Conservation (phyloP, 345 rosid species). For the Adansonia digitata region DNA sequence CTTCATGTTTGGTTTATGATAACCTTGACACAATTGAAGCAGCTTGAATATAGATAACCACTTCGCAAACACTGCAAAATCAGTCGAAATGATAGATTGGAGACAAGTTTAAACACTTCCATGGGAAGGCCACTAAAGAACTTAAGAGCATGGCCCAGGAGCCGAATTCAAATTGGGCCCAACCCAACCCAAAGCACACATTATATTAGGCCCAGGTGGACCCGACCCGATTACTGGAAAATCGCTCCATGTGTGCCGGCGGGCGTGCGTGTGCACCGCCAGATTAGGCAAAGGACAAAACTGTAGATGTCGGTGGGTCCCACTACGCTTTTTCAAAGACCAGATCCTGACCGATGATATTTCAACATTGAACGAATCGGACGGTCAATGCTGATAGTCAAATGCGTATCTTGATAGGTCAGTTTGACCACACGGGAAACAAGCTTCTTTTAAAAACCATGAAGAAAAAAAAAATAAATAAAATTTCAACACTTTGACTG, state of each 20-base stretch:
- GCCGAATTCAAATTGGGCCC: neutral
- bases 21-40: too few relatives aligned
- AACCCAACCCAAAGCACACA: neutral
- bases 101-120: too few relatives aligned
- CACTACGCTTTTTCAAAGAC: neutral
- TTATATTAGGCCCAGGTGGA: too few relatives aligned
- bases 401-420: constrained; percentile 37
- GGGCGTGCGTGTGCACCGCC: too few relatives aligned
- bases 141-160: too few relatives aligned
- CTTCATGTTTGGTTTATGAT: too few relatives aligned
- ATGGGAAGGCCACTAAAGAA: too few relatives aligned
- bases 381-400: constrained; percentile 33
- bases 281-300: constrained; percentile 8
- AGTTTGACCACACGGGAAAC: constrained; percentile 46
- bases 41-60: too few relatives aligned
- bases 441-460: constrained; percentile 16
- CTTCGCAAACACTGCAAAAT: too few relatives aligned
- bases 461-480: too few relatives aligned
- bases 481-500: constrained; percentile 54
- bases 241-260: too few relatives aligned
- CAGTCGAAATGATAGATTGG: too few relatives aligned
- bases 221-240: neutral
- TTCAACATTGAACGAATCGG: constrained; percentile 7
- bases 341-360: constrained; percentile 22
- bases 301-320: constrained; percentile 36